Evolutionary conservation across 768 basidiomycete genomes (phyloP), one percentile per base, ranked within the genome.

Genomic region (Plicaturopsis crispa): DNA sequence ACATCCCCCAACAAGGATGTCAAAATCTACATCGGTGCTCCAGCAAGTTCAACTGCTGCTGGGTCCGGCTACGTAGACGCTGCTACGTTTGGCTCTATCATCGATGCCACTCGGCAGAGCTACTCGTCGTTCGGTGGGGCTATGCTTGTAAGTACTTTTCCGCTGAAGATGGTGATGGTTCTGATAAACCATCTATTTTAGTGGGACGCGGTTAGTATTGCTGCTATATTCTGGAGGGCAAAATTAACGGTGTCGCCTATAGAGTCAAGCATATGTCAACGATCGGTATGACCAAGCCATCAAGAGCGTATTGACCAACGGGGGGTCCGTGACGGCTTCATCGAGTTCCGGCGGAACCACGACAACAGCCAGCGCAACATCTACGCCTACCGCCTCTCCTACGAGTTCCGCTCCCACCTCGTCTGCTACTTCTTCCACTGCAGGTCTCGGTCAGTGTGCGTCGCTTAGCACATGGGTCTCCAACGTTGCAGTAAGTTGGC

Each of bases 81-180:
- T 10, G 51, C 46, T 19, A 72, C 69, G 6, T 58, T 81, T 35
- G 64, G 60, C 18, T 64, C 24, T 39, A 73, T 75, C 28, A 65
- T 73, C 11, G 54, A 62, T 18, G 50, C 67, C 41, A 78, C 73
- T 61, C 70, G 73, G 26, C 59, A 62, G 28, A 72, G 71, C 42
- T 80, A 74, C 57, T 73, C 78, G 3, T 78, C 76, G 1, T 80
- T 80, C 46, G 76, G 78, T n/a, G 78, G 78, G 5, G 70, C 80
- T 12, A 69, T 72, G 70, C 44, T 74, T 33, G 11, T 14, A 11
- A 31, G 40, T 2, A 23, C 22, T 41, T 5, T n/a, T 18, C 20
- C 26, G n/a, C n/a, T n/a, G n/a, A n/a, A n/a, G n/a, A n/a, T n/a
- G n/a, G n/a, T n/a, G n/a, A n/a, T n/a, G n/a, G n/a, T n/a, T n/a